Evolutionary conservation across 768 basidiomycete genomes (phyloP), one percentile per base, ranked within the genome.

Genomic region (Xerocomus spinulosus): DNA sequence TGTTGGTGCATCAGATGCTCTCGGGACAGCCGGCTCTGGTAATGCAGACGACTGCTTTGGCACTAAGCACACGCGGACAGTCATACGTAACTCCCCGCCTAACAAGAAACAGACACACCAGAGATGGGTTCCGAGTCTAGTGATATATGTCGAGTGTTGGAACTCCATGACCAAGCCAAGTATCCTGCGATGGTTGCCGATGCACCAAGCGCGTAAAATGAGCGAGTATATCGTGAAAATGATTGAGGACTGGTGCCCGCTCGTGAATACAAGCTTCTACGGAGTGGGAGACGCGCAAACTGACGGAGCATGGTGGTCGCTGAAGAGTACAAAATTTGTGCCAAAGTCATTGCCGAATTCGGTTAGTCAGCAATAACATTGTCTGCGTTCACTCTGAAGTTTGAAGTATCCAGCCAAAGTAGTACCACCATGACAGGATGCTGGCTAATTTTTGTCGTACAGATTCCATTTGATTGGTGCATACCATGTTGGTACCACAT

Each of bases 211-310:
- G 68, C 67, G 50, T 72, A 56, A 48, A 60, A 54, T 10, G 62
- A 47, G 25, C 55, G 60, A 39, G 51, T 50, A 69, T 68, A 39
- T 45, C 60, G 63, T 38, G 53, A 5, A 53, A 61, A 57, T 25
- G 18, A 35, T 41, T 45, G 33, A 51, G 59, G 8, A 46, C 44
- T 66, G 29, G 61, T 42, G 6, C 60, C 46, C 43, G 53, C 55
- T 34, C 62, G 60, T 18, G 82, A 79, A 55, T 83, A 78, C 15
- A 84, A 36, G 45, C 73, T 72, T 60, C 80, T 70, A 49, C 76
- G 74, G 7, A 82, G 62, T 18, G 80, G 71, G 45, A 77, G 67
- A 68, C 74, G 78, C 57, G 78, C 67, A 15, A 81, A 64, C 51
- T 76, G 72, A 53, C 77, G 68, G 57, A 84, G 73, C 82, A 83